phyloP scores from a whole-genome alignment of 2,329 filamentous ascomycete genomes.

The Xylariaceae sp. region DNA sequence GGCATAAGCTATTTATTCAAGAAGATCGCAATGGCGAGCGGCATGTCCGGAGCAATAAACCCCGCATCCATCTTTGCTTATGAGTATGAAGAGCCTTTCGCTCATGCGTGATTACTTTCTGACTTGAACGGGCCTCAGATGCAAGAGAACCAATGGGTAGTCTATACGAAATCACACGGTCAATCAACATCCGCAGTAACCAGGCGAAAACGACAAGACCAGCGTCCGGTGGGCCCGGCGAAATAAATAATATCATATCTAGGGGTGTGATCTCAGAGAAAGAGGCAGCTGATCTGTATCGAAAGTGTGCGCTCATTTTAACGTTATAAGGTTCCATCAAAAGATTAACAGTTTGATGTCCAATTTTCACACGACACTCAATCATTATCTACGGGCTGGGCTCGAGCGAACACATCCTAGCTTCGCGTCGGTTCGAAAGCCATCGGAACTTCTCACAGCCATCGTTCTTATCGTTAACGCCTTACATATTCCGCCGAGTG shows the following conservation, averaged over 20 bases:
- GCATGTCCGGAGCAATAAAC: conserved; percentile 19
- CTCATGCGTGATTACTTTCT: neutral
- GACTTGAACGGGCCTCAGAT: neutral
- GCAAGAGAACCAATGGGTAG: conserved; percentile 47
- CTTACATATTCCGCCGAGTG: conserved; percentile 53
- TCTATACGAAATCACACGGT: conserved; percentile 50
- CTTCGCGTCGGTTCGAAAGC: conserved; percentile 47
- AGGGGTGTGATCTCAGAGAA: conserved; percentile 41
- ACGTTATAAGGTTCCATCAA: neutral
- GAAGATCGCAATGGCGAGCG: conserved; percentile 12
- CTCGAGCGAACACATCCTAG: conserved; percentile 47
- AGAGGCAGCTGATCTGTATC: conserved; percentile 48
- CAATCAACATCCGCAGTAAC: conserved; percentile 33
- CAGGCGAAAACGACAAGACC: conserved; percentile 12
- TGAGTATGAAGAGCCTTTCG: conserved; percentile 34
- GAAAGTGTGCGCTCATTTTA: conserved; percentile 23
- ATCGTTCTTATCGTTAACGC: conserved; percentile 57
- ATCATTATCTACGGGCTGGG: conserved; percentile 50
- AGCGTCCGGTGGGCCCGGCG: neutral
- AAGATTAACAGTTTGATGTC: neutral
- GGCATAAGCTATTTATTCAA: conserved; percentile 42
- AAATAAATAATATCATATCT: conserved; percentile 44
- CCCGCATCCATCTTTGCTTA: conserved; percentile 35
- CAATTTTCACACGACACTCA: conserved; percentile 44
- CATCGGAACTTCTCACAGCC: conserved; percentile 53